These are phyloP conservation scores for Phytophthora chlamydospora DNA, from an alignment of 352 stramenopile genomes.

Conservation along the genomic window DNA sequence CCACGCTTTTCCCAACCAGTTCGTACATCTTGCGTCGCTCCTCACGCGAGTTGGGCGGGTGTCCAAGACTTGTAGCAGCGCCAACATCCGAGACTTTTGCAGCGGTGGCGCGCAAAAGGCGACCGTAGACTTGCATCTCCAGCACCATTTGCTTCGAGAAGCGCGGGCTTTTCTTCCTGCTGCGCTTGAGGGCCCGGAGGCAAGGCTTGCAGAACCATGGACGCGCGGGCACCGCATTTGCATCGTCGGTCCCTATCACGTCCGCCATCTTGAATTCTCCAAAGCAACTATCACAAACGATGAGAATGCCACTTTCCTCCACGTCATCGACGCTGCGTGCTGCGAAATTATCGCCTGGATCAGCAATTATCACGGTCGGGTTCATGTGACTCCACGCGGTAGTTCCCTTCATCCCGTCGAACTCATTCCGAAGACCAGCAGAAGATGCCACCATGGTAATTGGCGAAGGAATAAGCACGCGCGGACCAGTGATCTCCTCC, in stretches of 20 bases:
- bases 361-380: constrained; percentile 42
- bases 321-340: constrained; percentile 29
- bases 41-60: constrained; percentile 47
- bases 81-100: constrained; percentile 66
- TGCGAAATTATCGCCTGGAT: constrained; percentile 45
- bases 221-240: constrained; percentile 47
- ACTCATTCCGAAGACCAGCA: constrained; percentile 21
- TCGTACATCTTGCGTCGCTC: constrained; percentile 62
- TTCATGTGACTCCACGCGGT: constrained; percentile 31
- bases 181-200: constrained; percentile 71
- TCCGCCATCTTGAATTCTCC: constrained; percentile 77
- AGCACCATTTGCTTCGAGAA: constrained; percentile 88
- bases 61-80: constrained; percentile 48
- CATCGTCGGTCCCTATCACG: constrained; percentile 49
- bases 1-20: constrained; percentile 74
- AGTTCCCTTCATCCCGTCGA: constrained; percentile 27
- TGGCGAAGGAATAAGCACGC: constrained; percentile 37
- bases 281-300: constrained; percentile 83
- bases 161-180: constrained; percentile 76
- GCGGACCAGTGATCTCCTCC: constrained; percentile 17
- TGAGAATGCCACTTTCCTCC: constrained; percentile 56
- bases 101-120: constrained; percentile 65
- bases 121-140: constrained; percentile 83
- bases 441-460: constrained; percentile 33
- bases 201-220: constrained; percentile 81